Evolutionary conservation across 2,329 filamentous ascomycete genomes (phyloP).

Genomic region (Xylaria sp.): DNA sequence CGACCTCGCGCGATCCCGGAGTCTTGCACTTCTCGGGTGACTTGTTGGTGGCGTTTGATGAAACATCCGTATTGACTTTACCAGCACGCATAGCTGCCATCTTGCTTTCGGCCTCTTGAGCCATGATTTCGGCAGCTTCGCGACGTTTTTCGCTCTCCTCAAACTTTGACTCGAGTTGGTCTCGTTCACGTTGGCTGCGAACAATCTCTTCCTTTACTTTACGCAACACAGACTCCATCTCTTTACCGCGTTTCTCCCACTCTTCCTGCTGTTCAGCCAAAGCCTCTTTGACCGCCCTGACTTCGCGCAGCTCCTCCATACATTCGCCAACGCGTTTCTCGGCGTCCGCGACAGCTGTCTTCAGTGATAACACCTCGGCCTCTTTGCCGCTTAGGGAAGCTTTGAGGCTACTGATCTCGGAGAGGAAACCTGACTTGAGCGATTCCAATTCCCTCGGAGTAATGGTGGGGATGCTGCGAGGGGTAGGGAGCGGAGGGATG

Average conservation of each 20-base stretch:
- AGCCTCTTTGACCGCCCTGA: conserved; percentile 74
- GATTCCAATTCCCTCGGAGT: conserved; percentile 93
- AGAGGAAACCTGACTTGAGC: conserved; percentile 88
- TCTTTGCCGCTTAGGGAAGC: conserved; percentile 93
- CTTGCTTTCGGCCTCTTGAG: conserved; percentile 79
- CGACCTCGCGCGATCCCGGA: conserved; percentile 70
- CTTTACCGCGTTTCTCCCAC: conserved; percentile 85
- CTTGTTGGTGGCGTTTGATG: conserved; percentile 39
- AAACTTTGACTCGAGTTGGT: conserved; percentile 78
- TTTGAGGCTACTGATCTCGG: conserved; percentile 93
- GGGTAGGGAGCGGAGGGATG: conserved; percentile 91
- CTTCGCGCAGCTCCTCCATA: conserved; percentile 83
- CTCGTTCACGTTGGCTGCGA: conserved; percentile 79
- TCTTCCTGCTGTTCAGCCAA: conserved; percentile 78
- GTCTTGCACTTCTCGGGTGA: conserved; percentile 55
- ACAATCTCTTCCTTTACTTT: conserved; percentile 86
- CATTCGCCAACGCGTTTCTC: conserved; percentile 91
- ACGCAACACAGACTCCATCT: conserved; percentile 84
- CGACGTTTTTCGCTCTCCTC: conserved; percentile 80
- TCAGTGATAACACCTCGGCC: conserved; percentile 87
- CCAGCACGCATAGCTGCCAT: conserved; percentile 78
- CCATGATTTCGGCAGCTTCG: conserved; percentile 78
- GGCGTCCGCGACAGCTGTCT: conserved; percentile 86
- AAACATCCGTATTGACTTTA: conserved; percentile 56
- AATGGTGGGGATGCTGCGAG: conserved; percentile 88